These are phyloP conservation scores for Cryptococcus jaspeensis DNA, from an alignment of 1,284 basidiomycete species.

Conservation along the genomic window DNA sequence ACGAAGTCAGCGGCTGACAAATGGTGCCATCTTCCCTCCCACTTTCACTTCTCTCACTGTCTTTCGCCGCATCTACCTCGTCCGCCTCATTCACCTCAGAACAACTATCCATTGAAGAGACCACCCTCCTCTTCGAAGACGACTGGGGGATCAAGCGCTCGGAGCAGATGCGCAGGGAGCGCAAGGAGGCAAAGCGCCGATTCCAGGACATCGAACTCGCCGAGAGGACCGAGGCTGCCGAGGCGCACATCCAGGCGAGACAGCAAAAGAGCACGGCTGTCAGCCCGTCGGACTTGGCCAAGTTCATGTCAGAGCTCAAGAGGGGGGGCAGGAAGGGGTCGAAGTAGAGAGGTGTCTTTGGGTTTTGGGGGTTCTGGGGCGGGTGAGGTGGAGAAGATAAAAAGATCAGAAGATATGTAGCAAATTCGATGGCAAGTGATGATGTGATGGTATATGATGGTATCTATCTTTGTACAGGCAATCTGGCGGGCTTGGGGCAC, in stretches of 20 bases:
- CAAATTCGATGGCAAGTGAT: too few species aligned
- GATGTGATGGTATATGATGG: too few species aligned
- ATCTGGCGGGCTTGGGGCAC: too few species aligned
- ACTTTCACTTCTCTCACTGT: too few species aligned
- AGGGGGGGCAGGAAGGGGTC: neutral
- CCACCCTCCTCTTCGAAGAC: constrained; percentile 16
- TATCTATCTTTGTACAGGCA: too few species aligned
- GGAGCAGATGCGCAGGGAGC: constrained; percentile 5
- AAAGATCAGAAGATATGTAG: too few species aligned
- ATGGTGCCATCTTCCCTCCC: too few species aligned
- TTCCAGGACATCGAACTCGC: neutral
- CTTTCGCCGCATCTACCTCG: neutral
- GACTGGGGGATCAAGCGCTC: constrained; percentile 26
- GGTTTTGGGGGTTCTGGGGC: too few species aligned
- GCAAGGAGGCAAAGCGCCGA: neutral
- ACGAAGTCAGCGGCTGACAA: too few species aligned
- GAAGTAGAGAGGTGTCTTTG: too few species aligned
- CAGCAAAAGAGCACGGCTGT: neutral
- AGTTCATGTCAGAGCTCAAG: neutral
- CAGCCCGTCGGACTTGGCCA: neutral
- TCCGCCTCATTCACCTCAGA: constrained; percentile 7
- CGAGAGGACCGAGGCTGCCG: neutral
- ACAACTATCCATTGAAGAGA: constrained; percentile 25
- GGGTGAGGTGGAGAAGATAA: too few species aligned
- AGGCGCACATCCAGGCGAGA: neutral